Conservation (phyloP, 75 land plant species). For the Cupressus sempervirens region DNA sequence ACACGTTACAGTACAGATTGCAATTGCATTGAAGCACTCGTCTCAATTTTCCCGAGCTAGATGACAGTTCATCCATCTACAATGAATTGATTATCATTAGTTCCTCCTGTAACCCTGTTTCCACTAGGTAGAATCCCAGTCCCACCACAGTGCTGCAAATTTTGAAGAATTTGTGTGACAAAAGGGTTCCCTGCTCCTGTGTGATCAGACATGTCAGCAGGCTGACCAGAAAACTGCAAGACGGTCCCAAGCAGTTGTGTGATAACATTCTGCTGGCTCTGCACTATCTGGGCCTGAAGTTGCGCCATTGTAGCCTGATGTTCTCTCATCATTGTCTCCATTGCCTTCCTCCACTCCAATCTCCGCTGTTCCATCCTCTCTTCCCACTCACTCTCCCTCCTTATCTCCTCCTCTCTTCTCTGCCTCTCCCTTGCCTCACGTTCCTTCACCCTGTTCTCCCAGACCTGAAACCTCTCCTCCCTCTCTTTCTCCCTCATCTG, state of each 20-base stretch:
- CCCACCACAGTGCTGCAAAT: slow-evolving; percentile 39
- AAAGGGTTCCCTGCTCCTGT: slow-evolving; percentile 39
- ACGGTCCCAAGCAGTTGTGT: slow-evolving; percentile 40
- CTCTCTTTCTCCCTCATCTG: slow-evolving; percentile 12
- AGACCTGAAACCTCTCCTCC: slow-evolving; percentile 9
- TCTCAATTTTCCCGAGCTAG: background rate
- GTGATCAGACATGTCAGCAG: slow-evolving; percentile 43
- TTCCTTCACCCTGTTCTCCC: slow-evolving; percentile 12
- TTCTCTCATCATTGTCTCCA: slow-evolving; percentile 17
- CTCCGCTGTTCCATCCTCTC: slow-evolving; percentile 26
- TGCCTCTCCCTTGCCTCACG: slow-evolving; percentile 4
- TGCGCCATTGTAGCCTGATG: slow-evolving; percentile 27
- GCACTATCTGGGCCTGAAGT: slow-evolving; percentile 31
- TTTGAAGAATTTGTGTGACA: slow-evolving; percentile 53
- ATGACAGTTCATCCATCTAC: slow-evolving; percentile 34
- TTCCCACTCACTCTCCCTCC: slow-evolving; percentile 28
- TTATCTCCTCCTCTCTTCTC: slow-evolving; percentile 22
- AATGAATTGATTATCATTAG: slow-evolving; percentile 53
- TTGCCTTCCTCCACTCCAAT: slow-evolving; percentile 25
- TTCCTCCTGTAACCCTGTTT: slow-evolving; percentile 39
- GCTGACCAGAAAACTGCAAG: slow-evolving; percentile 44
- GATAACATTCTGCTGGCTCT: slow-evolving; percentile 49
- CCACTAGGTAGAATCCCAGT: slow-evolving; percentile 47
- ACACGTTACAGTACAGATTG: background rate
- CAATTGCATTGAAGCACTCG: background rate